Base-by-base conservation (phyloP, 345 rosid genomes). In the Brassica incana region DNA sequence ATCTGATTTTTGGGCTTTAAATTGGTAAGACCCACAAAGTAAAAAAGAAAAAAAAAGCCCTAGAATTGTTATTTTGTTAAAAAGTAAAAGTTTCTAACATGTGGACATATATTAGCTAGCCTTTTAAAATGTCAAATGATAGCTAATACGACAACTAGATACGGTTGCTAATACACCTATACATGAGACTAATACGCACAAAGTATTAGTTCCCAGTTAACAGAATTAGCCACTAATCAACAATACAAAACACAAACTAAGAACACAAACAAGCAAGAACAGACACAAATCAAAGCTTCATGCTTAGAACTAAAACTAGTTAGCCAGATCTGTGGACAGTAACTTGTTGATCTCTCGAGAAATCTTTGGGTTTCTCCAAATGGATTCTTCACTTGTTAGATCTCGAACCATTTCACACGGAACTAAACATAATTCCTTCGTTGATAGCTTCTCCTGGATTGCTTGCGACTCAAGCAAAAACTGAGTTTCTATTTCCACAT, bases 361-460 rank as follows among this genome's bases (percentile, higher is more conserved):
- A 52, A 82, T 73, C 8, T 38, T 60, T 73, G 75, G 75, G 74
- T 73, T 72, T 56, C 62, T 72, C 36, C 60, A 58, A 3, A 78
- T 72, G 67, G 67, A 64, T 9, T 72, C 72, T 78, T 65, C 62
- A 8, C 67, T 5, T 36, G 43, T 65, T 25, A 86, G 38, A 67
- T 58, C 12, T 27, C 72, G 63, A 65, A 85, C 68, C 66, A 83
- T 61, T 63, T 74, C 77, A 29, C 1, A 71, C 6, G 91, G 86
- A 74, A 77, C 85, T 83, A 88, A 76, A 65, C 87, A 88, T 38
- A 83, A 78, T 68, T 85, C 82, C 16, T 78, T 76, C 0, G 65
- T 79, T 10, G 82, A 78, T 69, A 88, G 67, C 79, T 74, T 82
- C 76, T 85, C 87, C 66, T 88, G 89, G 12, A 88, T 77, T 69